Base-by-base conservation (phyloP, 371 early-diverging fungal species). In the Lichtheimia hyalospora region DNA sequence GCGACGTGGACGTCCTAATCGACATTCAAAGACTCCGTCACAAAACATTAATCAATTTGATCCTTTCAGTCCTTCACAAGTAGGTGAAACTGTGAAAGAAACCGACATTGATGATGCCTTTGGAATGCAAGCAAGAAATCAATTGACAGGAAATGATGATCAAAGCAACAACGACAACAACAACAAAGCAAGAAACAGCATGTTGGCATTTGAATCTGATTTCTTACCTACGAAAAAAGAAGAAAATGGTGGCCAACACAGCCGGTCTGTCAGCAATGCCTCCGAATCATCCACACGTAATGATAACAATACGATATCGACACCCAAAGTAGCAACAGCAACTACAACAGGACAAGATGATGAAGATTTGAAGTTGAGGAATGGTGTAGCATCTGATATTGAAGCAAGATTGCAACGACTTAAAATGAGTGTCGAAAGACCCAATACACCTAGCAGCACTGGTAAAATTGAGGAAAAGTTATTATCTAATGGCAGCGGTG, bases 1-100 rank as follows among this genome's bases (percentile, higher is more conserved):
- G 91, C 80, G 91, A 16, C 80, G 91, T 55, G 91, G 91, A 41
- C 79, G 91, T 13, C 89, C 89, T 13, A 74, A 79, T 5, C 72
- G 82, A 54, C 66, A 56, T n/a, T 55, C 60, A 24, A 65, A 50
- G 28, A 23, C 62, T 3, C 41, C 49, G 13, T 58, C 63, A 16
- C 52, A 50, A 43, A 16, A 54, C 12, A 18, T 41, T n/a, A 42
- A 51, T n/a, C 25, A 24, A 1, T 56, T 54, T 56, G 57, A 54
- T 56, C 60, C 59, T 14, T 59, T 52, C 43, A 62, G 55, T 43
- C 57, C 61, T 6, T 24, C 56, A 8, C 43, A 60, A 10, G 48
- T 56, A n/a, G 46, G 34, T 34, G 25, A 40, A 46, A 34, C 53
- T n/a, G 43, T 25, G 25, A 54, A 40, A 23, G 44, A 57, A 14